Percentiles rank a stretch among this genome's conserved stretches.
phyloP scores from a whole-genome alignment of 306 rosid species.

The Astragalus membranaceus region DNA sequence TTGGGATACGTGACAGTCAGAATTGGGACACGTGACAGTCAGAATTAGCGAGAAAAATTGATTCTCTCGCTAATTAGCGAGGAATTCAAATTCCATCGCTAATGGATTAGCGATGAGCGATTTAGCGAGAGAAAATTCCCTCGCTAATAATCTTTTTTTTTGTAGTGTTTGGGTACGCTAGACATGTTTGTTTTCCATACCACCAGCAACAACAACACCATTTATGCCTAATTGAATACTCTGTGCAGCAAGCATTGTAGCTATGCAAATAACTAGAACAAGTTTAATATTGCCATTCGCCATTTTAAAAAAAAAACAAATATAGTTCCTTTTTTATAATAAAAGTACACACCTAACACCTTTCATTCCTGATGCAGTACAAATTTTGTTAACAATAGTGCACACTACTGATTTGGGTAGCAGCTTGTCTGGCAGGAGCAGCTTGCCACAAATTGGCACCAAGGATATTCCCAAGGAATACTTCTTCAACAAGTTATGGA shows the following conservation, averaged over 20 bases:
- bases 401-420: constrained; percentile 74
- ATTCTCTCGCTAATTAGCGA: too few species aligned
- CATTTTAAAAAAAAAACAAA: background rate
- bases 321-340: background rate
- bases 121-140: too few species aligned
- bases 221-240: constrained; percentile 92
- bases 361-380: constrained; percentile 99
- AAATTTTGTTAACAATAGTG: constrained; percentile 90
- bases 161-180: constrained; percentile 82
- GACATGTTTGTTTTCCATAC: constrained; percentile 99
- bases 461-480: constrained; percentile 85
- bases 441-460: constrained; percentile 99
- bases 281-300: background rate
- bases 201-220: constrained; percentile 97
- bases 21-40: too few species aligned
- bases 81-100: too few species aligned
- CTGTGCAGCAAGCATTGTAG: constrained; percentile 94
- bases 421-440: constrained; percentile 99
- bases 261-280: constrained; percentile 43
- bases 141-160: too few species aligned
- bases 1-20: too few species aligned
- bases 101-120: too few species aligned
- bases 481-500: constrained; percentile 89
- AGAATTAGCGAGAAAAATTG: too few species aligned
- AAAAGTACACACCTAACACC: constrained; percentile 45